These are phyloP conservation scores for Ogataea zsoltii DNA, from an alignment of 805 yeast genomes.

Conservation along the genomic window DNA sequence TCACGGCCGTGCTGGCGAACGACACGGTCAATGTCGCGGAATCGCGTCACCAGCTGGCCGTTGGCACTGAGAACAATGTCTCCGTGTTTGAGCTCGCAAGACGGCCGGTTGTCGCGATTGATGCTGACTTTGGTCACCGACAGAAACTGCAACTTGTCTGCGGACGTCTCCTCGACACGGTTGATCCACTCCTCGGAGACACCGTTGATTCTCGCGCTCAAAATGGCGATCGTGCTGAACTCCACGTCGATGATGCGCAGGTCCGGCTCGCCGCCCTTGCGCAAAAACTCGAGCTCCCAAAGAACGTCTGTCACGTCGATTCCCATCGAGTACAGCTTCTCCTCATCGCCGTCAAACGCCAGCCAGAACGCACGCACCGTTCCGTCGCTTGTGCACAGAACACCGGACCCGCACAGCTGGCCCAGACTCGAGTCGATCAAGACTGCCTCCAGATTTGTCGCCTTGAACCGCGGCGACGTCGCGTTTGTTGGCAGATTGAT, in stretches of 20 bases:
- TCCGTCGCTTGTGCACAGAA: constrained; percentile 76
- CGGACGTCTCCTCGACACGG: constrained; percentile 53
- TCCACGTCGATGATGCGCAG: constrained; percentile 78
- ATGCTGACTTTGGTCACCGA: constrained; percentile 62
- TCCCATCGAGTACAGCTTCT: constrained; percentile 70
- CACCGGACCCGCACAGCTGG: constrained; percentile 73
- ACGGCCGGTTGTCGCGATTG: constrained; percentile 28
- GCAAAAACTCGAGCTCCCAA: constrained; percentile 56
- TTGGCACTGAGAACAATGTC: constrained; percentile 77
- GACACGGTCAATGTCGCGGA: constrained; percentile 59
- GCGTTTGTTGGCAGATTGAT: constrained; percentile 70
- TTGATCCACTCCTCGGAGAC: constrained; percentile 83
- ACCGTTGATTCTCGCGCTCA: constrained; percentile 82
- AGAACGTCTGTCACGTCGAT: constrained; percentile 69
- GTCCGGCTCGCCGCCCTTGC: constrained; percentile 51
- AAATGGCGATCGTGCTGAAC: constrained; percentile 63
- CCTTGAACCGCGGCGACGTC: constrained; percentile 78
- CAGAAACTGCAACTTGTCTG: constrained; percentile 72
- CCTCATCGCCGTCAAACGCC: constrained; percentile 75
- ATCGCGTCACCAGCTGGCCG: constrained; percentile 61
- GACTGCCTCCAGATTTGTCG: constrained; percentile 77
- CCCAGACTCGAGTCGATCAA: constrained; percentile 72
- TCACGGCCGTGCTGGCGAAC: constrained; percentile 35
- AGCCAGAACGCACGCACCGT: constrained; percentile 84
- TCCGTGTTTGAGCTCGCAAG: constrained; percentile 52